Percentiles rank a stretch among this genome's conserved stretches.
Evolutionary conservation across 768 basidiomycete species (phyloP).

Genomic region (Collybiopsis confluens): DNA sequence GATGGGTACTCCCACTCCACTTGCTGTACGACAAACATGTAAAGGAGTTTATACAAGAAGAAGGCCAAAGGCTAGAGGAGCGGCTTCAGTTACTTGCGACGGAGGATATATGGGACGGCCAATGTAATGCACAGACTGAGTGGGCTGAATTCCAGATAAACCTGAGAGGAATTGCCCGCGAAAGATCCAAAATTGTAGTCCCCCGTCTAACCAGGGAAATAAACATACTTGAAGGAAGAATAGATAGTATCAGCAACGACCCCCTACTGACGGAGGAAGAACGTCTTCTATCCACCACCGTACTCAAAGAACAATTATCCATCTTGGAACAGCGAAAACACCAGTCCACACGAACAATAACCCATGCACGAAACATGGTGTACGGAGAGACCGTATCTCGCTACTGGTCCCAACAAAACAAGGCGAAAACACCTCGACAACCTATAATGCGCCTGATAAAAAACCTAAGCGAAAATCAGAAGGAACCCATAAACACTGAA

Average conservation of each 20-base stretch:
- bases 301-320: conserved; percentile 3
- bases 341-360: background rate
- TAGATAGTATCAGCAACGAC: background rate
- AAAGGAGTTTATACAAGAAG: background rate
- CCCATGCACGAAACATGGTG: conserved; percentile 6
- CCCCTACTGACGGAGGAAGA: background rate
- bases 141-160: conserved; percentile 5
- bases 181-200: conserved; percentile 8
- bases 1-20: conserved; percentile 24
- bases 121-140: conserved; percentile 8
- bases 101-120: background rate
- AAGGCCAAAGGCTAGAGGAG: background rate
- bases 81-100: conserved; percentile 1
- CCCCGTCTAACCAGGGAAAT: conserved; percentile 6
- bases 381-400: conserved; percentile 16
- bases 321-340: background rate
- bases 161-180: conserved; percentile 4
- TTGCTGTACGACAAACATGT: conserved; percentile 17
- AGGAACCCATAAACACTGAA: too few relatives aligned
- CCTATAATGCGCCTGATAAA: conserved; percentile 12
- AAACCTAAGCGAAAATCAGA: accelerated
- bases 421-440: conserved; percentile 12
- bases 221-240: background rate
- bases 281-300: background rate
- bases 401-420: conserved; percentile 16